phyloP scores from a whole-genome alignment of 2,329 filamentous ascomycete genomes.

The Chaetomiaceae sp. region DNA sequence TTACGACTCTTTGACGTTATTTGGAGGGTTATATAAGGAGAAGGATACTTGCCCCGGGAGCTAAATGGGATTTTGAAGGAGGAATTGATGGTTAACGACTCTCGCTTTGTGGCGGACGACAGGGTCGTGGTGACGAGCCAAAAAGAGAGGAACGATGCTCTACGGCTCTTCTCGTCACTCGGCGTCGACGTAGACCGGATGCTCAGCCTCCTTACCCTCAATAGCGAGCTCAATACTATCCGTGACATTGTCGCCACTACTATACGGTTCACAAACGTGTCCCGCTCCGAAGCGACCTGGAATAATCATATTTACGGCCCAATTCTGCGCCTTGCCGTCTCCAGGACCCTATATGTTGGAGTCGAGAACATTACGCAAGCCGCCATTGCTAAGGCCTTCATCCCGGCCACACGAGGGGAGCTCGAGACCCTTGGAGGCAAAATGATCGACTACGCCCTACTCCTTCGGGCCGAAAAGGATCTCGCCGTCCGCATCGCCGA shows the following conservation, averaged over 20 bases:
- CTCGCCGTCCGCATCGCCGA: constrained; percentile 3
- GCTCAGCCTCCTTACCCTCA: constrained; percentile 2
- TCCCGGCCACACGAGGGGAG: constrained; percentile 3
- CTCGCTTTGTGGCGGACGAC: neutral
- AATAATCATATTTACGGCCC: constrained; percentile 3
- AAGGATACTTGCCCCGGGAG: constrained; percentile 5
- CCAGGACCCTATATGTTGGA: neutral
- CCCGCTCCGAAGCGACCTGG: constrained; percentile 5
- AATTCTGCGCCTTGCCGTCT: constrained; percentile 1
- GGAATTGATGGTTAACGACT: constrained; percentile 4
- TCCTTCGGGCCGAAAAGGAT: constrained; percentile 1
- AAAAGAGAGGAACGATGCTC: constrained; percentile 3
- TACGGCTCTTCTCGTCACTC: constrained; percentile 2
- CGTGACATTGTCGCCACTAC: constrained; percentile 3
- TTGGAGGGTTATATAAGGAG: constrained; percentile 3
- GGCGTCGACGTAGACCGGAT: constrained; percentile 1
- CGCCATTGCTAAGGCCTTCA: constrained; percentile 3
- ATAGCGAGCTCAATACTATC: constrained; percentile 2
- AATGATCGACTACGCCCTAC: constrained; percentile 5
- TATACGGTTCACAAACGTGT: constrained; percentile 1
- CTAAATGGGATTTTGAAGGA: constrained; percentile 4
- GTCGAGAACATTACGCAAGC: constrained; percentile 3
- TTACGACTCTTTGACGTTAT: constrained; percentile 3
- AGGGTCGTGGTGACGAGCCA: neutral
- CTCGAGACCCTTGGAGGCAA: constrained; percentile 1